A percentile compares a stretch with the other conserved stretches of the same genome.
Evolutionary conservation across 257 asterid species (phyloP).

Genomic region (Solanum rostratum): DNA sequence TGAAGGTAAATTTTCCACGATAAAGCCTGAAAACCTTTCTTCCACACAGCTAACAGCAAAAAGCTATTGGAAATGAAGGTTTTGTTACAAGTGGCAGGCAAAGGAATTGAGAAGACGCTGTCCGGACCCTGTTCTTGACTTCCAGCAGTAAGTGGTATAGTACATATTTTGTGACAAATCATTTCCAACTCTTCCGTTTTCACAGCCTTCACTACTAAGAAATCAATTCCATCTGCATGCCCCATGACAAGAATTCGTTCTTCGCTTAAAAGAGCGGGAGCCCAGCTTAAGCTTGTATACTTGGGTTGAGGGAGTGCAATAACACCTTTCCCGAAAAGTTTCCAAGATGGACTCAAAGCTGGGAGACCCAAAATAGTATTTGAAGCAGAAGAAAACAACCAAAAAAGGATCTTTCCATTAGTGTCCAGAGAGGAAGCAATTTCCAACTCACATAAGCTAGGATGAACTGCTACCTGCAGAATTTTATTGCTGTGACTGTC

Average conservation of each 20-base stretch:
- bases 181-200: constrained; percentile 26
- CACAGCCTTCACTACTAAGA: constrained; percentile 35
- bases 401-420: constrained; percentile 57
- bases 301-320: constrained; percentile 29
- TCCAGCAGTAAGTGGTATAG: constrained; percentile 41
- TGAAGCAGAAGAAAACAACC: constrained; percentile 60
- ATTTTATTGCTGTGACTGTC: constrained; percentile 62
- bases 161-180: constrained; percentile 33
- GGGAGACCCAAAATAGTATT: constrained; percentile 50
- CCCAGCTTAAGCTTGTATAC: constrained; percentile 84
- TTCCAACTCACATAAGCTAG: constrained; percentile 45
- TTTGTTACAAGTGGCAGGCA: constrained; percentile 44
- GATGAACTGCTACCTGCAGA: constrained; percentile 72
- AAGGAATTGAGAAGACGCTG: constrained; percentile 51
- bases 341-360: constrained; percentile 55
- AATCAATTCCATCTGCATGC: constrained; percentile 68
- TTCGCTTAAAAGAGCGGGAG: constrained; percentile 44
- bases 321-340: constrained; percentile 30
- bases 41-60: constrained; percentile 66
- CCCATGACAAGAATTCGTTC: constrained; percentile 59
- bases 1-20: constrained; percentile 80
- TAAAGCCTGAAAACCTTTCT: constrained; percentile 55
- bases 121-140: constrained; percentile 36
- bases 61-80: constrained; percentile 46
- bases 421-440: constrained; percentile 82